Evolutionary conservation across 2,329 filamentous ascomycete genomes (phyloP), one percentile per base, ranked within the genome.

Genomic region (Ophiostoma fasciatum): DNA sequence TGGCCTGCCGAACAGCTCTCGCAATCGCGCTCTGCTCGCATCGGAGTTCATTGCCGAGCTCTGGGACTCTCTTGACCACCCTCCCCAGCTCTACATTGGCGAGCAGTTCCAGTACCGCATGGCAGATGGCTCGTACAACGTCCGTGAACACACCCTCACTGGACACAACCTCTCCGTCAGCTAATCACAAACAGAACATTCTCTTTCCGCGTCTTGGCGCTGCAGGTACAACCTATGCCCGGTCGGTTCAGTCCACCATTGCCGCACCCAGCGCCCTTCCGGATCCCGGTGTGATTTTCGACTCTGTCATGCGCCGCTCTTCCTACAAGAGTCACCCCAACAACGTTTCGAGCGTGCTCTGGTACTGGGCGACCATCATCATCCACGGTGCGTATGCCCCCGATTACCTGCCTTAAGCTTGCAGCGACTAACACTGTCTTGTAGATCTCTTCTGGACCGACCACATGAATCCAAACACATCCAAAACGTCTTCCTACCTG

Each of bases 21-120:
- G 68, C 46, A 63, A 68, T 19, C 65, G 78, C 9, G 60, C 66
- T 28, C 58, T 74, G 35, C 59, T 85, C 32, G 83, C 79, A 8
- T 74, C 78, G 47, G 54, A 58, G 31, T 79, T 87, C 47, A 64
- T 87, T 34, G 66, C 71, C 35, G 64, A 76, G 53, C 64, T 87
- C 0, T 87, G 79, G 79, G 63, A 74, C 46, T 72, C 70, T 0
- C 59, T 87, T 8, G 76, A 80, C 14, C 81, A 87, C 44, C 81
- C 81, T 0, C 78, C 81, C 0, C 58, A 78, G 45, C 64, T 77
- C 29, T 80, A 74, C 42, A 55, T 78, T 37, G 72, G 71, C 3
- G 59, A 76, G 7, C 59, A 78, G 38, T 77, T 66, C 48, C 63
- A 65, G 45, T 85, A 82, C 48, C 68, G 81, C 12, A 67, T 66